A percentile compares a stretch with the other conserved stretches of the same genome.
phyloP scores from a whole-genome alignment of 2,329 filamentous ascomycete species.

The Aureobasidium musti region DNA sequence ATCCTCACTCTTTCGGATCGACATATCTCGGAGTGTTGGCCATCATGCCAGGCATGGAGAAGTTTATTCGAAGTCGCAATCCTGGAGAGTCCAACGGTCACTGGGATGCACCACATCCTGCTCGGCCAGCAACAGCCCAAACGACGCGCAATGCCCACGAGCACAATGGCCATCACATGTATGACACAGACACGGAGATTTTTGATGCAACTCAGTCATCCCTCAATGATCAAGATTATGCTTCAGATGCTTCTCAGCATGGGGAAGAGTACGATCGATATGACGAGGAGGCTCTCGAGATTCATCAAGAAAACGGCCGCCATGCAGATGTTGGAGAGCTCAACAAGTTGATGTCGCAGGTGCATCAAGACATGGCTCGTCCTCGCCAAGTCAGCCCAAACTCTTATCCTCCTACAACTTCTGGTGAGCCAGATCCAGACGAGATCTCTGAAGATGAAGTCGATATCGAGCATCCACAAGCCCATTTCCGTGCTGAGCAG shows the following conservation, averaged over 20 bases:
- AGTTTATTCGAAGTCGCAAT: neutral
- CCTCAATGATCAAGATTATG: conserved; percentile 15
- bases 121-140: conserved; percentile 28
- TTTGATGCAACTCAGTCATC: conserved; percentile 41
- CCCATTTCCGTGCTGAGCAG: neutral
- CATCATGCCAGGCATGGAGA: neutral
- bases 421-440: conserved; percentile 34
- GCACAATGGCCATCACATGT: conserved; percentile 35
- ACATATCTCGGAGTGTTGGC: neutral
- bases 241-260: conserved; percentile 28
- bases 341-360: neutral
- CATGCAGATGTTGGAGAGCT: neutral
- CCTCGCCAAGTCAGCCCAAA: neutral
- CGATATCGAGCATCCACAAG: neutral
- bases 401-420: conserved; percentile 45
- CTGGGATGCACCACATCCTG: neutral
- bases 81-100: neutral
- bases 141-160: neutral
- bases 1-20: neutral
- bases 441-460: neutral
- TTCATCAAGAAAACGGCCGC: neutral
- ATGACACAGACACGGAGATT: conserved; percentile 45
- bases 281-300: neutral
- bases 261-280: conserved; percentile 30
- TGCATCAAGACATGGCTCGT: neutral